Conservation (phyloP, 2,329 filamentous ascomycete genomes). For the Fusarium circinatum region DNA sequence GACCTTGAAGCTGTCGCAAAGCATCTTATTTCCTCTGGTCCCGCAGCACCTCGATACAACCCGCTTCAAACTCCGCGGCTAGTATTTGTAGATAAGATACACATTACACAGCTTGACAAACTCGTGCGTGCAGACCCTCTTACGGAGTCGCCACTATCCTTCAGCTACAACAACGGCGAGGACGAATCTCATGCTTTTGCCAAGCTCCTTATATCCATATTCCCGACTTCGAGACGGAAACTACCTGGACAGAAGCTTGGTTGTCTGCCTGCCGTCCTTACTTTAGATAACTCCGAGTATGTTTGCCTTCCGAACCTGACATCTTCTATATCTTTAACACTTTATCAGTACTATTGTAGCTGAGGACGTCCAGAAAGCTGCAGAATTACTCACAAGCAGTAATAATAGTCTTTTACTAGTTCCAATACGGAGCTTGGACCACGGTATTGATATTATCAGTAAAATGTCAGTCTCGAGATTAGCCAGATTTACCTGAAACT, state of each 20-base stretch:
- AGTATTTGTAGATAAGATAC: not conserved
- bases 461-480: not conserved
- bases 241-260: not conserved
- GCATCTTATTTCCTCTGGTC: not conserved
- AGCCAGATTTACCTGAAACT: fast-evolving
- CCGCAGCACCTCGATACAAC: not conserved
- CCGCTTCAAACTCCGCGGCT: not conserved
- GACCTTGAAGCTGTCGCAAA: not conserved
- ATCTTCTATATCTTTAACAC: not conserved
- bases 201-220: not conserved
- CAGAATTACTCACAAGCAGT: not conserved
- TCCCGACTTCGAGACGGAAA: not conserved
- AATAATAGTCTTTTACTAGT: not conserved
- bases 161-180: not conserved
- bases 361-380: not conserved
- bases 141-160: not conserved
- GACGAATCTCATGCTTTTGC: not conserved
- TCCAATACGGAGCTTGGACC: not conserved
- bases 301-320: no score
- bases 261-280: not conserved
- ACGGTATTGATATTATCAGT: not conserved
- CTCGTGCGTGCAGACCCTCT: not conserved
- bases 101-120: not conserved
- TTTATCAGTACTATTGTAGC: not conserved
- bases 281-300: not conserved